Evolutionary conservation across 495 filamentous ascomycete species (phyloP).

Genomic region (Xylaria nigripes): DNA sequence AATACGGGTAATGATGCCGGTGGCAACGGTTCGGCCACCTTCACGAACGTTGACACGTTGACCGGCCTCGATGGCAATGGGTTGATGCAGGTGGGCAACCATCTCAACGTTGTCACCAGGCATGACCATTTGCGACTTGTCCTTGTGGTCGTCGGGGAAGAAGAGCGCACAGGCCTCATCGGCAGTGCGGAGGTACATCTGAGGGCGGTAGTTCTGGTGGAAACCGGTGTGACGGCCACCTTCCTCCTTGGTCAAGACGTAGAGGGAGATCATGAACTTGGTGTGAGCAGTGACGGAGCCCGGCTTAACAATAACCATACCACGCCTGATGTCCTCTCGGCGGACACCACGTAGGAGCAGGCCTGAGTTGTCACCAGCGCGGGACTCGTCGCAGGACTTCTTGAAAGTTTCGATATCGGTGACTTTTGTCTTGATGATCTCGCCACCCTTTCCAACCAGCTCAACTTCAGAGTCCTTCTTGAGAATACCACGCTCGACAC

Average conservation of each 20-base stretch:
- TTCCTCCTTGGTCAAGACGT: conserved; percentile 94
- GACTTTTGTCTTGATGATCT: conserved; percentile 91
- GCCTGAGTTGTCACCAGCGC: conserved; percentile 96
- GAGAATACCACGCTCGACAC: conserved; percentile 89
- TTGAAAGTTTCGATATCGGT: conserved; percentile 99
- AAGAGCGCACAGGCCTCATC: conserved; percentile 76
- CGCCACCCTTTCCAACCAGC: conserved; percentile 71
- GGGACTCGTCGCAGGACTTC: conserved; percentile 90
- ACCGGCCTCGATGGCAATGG: conserved; percentile 77
- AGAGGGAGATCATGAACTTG: conserved; percentile 91
- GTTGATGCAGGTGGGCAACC: conserved; percentile 68
- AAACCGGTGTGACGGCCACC: conserved; percentile 94
- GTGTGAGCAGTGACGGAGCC: conserved; percentile 69
- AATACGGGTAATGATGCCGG: conserved; percentile 82
- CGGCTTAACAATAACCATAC: conserved; percentile 84
- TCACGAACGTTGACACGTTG: conserved; percentile 96
- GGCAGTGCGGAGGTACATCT: conserved; percentile 90
- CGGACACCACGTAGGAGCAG: conserved; percentile 89
- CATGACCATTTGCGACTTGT: conserved; percentile 73
- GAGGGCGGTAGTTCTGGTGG: conserved; percentile 85
- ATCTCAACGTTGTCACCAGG: conserved; percentile 99
- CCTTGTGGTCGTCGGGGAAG: conserved; percentile 71
- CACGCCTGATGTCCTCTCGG: conserved; percentile 85
- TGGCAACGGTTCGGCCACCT: conserved; percentile 88
- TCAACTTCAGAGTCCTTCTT: conserved; percentile 93